Conservation (phyloP, 352 stramenopile species). For the Pythium folliculosum region DNA sequence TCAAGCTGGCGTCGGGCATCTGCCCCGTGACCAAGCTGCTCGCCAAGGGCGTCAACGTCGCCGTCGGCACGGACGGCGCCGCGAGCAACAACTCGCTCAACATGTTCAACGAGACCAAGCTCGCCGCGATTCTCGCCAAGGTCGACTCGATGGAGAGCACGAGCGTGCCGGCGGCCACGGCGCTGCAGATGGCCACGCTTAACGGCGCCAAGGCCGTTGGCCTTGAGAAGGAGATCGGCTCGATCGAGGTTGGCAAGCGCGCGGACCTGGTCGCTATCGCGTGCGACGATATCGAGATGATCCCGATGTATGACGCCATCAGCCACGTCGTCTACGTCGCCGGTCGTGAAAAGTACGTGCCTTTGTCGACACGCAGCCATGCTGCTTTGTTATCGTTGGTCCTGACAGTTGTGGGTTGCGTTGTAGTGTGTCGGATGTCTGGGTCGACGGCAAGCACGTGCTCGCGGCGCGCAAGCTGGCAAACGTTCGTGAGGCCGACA, state of each 20-base stretch:
- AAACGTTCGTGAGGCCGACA: constrained; percentile 64
- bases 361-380: background rate
- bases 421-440: constrained; percentile 86
- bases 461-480: constrained; percentile 68
- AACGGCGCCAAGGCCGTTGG: constrained; percentile 88
- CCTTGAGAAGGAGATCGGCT: constrained; percentile 79
- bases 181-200: constrained; percentile 88
- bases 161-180: constrained; percentile 53
- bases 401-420: constrained; percentile 15
- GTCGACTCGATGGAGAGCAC: constrained; percentile 63
- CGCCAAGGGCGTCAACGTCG: constrained; percentile 83
- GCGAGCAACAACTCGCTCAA: constrained; percentile 90
- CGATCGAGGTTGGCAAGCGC: constrained; percentile 82
- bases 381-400: too few relatives aligned
- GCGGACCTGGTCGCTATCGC: constrained; percentile 85
- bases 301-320: constrained; percentile 88
- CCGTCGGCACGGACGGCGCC: constrained; percentile 84
- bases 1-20: constrained; percentile 88
- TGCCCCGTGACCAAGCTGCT: constrained; percentile 75
- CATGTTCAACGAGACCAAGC: constrained; percentile 90
- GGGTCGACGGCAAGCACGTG: constrained; percentile 86
- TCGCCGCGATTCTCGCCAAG: constrained; percentile 87
- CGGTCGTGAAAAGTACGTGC: constrained; percentile 64
- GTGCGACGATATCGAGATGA: constrained; percentile 81
- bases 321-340: constrained; percentile 88